phyloP scores from a whole-genome alignment of 306 rosid genomes.

The Rubus idaeus region DNA sequence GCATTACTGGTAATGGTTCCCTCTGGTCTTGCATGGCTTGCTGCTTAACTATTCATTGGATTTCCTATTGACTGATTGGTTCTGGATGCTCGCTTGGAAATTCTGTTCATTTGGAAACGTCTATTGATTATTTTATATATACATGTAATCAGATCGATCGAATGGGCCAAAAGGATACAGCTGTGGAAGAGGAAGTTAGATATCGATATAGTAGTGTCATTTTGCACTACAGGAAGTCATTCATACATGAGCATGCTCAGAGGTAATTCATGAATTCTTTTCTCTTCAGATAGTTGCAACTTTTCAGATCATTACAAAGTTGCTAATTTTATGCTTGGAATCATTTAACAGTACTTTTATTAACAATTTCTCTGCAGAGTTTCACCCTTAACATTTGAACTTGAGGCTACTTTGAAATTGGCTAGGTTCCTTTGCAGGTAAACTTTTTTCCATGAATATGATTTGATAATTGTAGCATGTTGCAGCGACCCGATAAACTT shows the following conservation, averaged over 20 bases:
- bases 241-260: slow-evolving; percentile 81
- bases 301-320: neutral
- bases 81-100: neutral
- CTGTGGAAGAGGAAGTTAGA: slow-evolving; percentile 80
- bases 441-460: slow-evolving; percentile 11
- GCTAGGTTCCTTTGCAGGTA: slow-evolving; percentile 98
- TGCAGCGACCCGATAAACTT: slow-evolving; percentile 6
- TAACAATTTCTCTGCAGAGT: slow-evolving; percentile 63
- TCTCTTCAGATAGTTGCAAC: neutral
- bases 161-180: slow-evolving; percentile 72
- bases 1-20: slow-evolving; percentile 70
- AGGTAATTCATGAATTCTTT: slow-evolving; percentile 46
- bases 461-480: slow-evolving; percentile 9
- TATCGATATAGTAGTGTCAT: slow-evolving; percentile 76
- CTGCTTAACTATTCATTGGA: neutral
- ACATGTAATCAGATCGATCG: slow-evolving; percentile 62
- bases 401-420: slow-evolving; percentile 93
- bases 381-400: slow-evolving; percentile 95
- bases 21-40: neutral
- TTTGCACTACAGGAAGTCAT: slow-evolving; percentile 79
- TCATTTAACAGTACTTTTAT: slow-evolving; percentile 4
- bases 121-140: slow-evolving; percentile 23
- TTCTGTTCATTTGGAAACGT: neutral
- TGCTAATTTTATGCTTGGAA: neutral
- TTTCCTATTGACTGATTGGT: slow-evolving; percentile 15